Conservation (phyloP, 331 rosid species). For the Rhamnella rubrinervis region DNA sequence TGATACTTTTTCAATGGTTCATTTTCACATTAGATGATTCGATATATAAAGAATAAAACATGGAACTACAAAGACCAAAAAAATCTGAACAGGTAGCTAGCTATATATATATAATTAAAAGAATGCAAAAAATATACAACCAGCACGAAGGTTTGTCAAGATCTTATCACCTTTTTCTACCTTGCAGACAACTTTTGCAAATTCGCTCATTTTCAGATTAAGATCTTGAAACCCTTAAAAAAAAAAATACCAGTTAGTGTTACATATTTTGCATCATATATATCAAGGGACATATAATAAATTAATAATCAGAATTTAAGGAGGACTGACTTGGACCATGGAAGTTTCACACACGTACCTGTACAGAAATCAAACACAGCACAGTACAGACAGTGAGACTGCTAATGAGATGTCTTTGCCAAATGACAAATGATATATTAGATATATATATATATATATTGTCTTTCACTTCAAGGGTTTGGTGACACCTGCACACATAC, state of each 20-base stretch:
- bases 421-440: neutral
- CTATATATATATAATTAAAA: too few relatives aligned
- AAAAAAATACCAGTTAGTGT: too few relatives aligned
- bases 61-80: too few relatives aligned
- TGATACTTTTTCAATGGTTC: too few relatives aligned
- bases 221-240: slow-evolving; percentile 1
- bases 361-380: neutral
- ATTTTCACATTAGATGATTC: too few relatives aligned
- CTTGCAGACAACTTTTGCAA: neutral
- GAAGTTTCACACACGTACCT: neutral
- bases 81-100: too few relatives aligned
- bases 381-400: neutral
- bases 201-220: slow-evolving; percentile 10
- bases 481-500: neutral
- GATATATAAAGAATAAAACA: too few relatives aligned
- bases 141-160: neutral
- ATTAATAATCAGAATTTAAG: neutral
- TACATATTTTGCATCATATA: neutral
- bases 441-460: neutral
- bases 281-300: neutral
- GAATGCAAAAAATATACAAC: too few relatives aligned
- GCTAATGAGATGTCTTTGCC: neutral
- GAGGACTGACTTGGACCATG: neutral
- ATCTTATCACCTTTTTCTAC: slow-evolving; percentile 3
- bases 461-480: neutral